phyloP scores from a whole-genome alignment of 148 eudicot species.

The Heliamphora exappendiculata region DNA sequence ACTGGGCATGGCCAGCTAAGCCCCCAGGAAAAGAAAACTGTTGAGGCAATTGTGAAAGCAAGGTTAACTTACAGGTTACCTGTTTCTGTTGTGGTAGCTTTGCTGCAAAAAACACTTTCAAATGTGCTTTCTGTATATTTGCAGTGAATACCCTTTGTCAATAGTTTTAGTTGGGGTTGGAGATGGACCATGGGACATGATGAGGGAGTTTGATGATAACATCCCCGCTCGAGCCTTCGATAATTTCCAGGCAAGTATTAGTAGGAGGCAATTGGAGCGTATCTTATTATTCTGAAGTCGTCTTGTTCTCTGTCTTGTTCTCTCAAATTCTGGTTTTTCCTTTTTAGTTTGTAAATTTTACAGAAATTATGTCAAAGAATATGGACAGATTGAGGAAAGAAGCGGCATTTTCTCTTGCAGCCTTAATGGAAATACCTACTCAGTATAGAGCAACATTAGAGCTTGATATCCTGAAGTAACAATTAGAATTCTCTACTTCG shows the following conservation, averaged over 20 bases:
- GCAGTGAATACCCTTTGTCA: slow-evolving; percentile 45
- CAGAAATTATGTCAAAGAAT: slow-evolving; percentile 51
- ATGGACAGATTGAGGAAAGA: slow-evolving; percentile 40
- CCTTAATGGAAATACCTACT: slow-evolving; percentile 55
- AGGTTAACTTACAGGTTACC: slow-evolving; percentile 28
- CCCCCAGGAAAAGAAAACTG: slow-evolving; percentile 41
- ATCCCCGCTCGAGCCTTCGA: slow-evolving; percentile 56
- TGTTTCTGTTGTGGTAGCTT: not conserved
- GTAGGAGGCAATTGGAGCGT: not conserved
- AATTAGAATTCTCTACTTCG: not conserved
- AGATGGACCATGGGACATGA: slow-evolving; percentile 64
- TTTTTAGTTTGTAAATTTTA: slow-evolving; percentile 45
- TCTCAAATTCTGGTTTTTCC: not conserved
- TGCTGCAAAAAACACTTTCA: not conserved
- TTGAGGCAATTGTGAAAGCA: slow-evolving; percentile 55
- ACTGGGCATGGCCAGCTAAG: slow-evolving; percentile 42
- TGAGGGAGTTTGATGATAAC: slow-evolving; percentile 54
- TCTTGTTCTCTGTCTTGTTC: not conserved
- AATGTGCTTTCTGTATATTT: slow-evolving; percentile 4
- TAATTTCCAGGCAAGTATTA: slow-evolving; percentile 47
- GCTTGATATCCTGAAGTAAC: slow-evolving; percentile 36
- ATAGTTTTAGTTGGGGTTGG: slow-evolving; percentile 54
- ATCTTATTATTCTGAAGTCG: not conserved
- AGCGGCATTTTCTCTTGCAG: slow-evolving; percentile 44
- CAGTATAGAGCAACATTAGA: slow-evolving; percentile 53